Evolutionary conservation across 148 eudicot species (phyloP).

Genomic region (Rhododendron ferrugineum): DNA sequence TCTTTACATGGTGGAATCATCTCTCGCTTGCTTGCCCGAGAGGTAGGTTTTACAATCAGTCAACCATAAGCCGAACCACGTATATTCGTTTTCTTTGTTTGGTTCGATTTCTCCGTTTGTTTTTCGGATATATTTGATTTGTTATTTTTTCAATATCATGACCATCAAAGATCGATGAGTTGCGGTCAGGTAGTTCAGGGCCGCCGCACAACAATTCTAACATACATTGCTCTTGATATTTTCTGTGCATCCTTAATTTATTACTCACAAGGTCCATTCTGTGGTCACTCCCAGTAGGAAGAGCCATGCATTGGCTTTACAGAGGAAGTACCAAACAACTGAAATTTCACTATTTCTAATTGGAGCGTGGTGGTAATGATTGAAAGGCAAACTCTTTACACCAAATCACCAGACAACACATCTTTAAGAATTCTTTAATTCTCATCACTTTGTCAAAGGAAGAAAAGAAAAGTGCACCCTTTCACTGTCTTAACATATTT

Average conservation of each 20-base stretch:
- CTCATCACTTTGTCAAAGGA: constrained; percentile 1
- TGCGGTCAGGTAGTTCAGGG: no score
- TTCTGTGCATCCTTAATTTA: not conserved
- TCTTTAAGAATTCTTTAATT: no score
- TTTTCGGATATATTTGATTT: no score
- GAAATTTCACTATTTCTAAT: not conserved
- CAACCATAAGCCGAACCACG: no score
- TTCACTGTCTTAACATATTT: not conserved
- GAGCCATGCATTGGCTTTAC: not conserved
- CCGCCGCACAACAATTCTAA: no score
- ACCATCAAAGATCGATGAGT: no score
- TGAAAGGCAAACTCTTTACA: constrained; percentile 14
- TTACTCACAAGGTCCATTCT: not conserved
- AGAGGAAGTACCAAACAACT: not conserved
- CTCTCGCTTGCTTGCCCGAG: not conserved
- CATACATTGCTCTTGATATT: no score
- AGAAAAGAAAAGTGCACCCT: not conserved
- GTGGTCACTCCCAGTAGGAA: not conserved
- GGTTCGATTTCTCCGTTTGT: no score
- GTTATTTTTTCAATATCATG: no score
- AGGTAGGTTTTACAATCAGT: no score
- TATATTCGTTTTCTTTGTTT: no score
- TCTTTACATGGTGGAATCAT: no score
- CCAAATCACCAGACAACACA: not conserved
- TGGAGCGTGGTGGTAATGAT: constrained; percentile 35